Conservation (phyloP, 805 yeast genomes). For the Candida hispaniensis region DNA sequence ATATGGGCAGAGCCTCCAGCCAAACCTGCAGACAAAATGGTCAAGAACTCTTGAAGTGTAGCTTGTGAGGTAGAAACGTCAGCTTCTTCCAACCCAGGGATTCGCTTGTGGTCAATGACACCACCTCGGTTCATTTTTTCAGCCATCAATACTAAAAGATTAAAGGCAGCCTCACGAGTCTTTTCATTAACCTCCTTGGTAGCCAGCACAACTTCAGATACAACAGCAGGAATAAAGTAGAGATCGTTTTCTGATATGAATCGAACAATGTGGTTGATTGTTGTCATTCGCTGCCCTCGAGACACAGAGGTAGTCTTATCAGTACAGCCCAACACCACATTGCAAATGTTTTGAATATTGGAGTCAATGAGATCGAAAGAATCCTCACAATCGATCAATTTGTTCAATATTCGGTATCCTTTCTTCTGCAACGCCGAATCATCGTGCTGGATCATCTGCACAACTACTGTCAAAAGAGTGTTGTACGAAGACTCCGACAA, state of each 20-base stretch:
- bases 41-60: constrained; percentile 68
- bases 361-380: constrained; percentile 47
- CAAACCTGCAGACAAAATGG: constrained; percentile 91
- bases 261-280: constrained; percentile 50
- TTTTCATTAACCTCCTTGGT: constrained; percentile 92
- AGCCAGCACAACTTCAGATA: constrained; percentile 80
- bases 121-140: constrained; percentile 59
- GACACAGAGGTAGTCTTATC: constrained; percentile 54
- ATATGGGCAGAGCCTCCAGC: constrained; percentile 90
- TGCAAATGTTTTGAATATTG: constrained; percentile 49
- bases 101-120: constrained; percentile 47
- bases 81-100: constrained; percentile 51
- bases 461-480: constrained; percentile 70
- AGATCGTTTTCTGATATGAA: constrained; percentile 54
- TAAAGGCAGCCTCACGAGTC: constrained; percentile 72
- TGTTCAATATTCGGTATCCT: constrained; percentile 59
- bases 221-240: constrained; percentile 65
- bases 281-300: constrained; percentile 65
- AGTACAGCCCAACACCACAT: constrained; percentile 39
- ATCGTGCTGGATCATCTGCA: constrained; percentile 44
- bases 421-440: constrained; percentile 72
- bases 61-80: constrained; percentile 57
- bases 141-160: constrained; percentile 70
- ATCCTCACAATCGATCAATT: constrained; percentile 54
- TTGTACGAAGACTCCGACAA: constrained; percentile 61